Evolutionary conservation across 805 yeast species (phyloP), one percentile per base, ranked within the genome.

Genomic region (Dipodascus geniculatus): DNA sequence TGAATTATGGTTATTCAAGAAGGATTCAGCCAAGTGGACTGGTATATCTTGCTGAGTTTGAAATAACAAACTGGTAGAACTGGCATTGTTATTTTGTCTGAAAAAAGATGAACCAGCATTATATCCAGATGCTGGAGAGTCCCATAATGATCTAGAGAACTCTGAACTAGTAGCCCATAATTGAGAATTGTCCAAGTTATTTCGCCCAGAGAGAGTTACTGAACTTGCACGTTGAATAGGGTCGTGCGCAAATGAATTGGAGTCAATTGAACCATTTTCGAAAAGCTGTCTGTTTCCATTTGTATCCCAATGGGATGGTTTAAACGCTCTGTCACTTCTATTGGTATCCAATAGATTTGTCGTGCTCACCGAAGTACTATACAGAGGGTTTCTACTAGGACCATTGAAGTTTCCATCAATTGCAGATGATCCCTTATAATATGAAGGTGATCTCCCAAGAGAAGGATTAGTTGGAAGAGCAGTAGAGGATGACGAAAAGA

Each of bases 191-290:
- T 38, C 44, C 17, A 38, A 11, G 14, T n/a, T 38, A n/a, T 14
- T n/a, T 38, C 44, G 17, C 4, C 44, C 19, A 6, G 44, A 11
- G 20, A 14, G 6, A n/a, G 11, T 38, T 11, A 38, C 44, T 11
- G 44, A 38, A 16, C 44, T 38, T 38, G 44, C 44, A 11, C 44
- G 44, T 38, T 38, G 44, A 38, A 38, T 38, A 4, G 44, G 44
- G 8, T 38, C 44, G 19, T 38, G 44, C 20, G 4, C 19, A n/a
- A 38, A 38, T 38, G 44, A 38, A 6, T 9, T 14, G 6, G 14
- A 4, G 14, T 3, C 20, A n/a, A 38, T n/a, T 38, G 44, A n/a
- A 38, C 19, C 14, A n/a, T 4, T 4, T n/a, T 17, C 44, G 20
- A 14, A 14, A n/a, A 3, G 4, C 4, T 38, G 44, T n/a, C 19